Base-by-base conservation (phyloP, 2,329 filamentous ascomycete genomes). In the Exophiala xenobiotica region DNA sequence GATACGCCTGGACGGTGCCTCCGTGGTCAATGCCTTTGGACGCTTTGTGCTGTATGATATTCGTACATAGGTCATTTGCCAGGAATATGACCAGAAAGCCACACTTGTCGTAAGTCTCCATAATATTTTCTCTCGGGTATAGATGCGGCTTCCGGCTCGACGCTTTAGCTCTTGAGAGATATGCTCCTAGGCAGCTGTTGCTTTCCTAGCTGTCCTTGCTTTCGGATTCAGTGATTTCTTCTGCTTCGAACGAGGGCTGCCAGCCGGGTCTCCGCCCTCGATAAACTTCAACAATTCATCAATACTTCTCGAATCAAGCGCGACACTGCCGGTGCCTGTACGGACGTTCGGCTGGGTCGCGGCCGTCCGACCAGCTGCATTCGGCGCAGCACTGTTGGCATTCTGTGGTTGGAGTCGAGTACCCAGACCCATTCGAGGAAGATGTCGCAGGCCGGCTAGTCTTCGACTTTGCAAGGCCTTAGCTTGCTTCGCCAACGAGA, bases 221-320 rank as follows among this genome's bases (percentile, higher is more conserved):
- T 62, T 62, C 2, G 60, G 60, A 26, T 62, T 61, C 26, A 62
- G 31, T 19, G 59, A 59, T 41, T 61, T 63, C 38, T 61, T 56
- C 67, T 72, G 72, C 63, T 74, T 72, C 61, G 71, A 71, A 24
- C 69, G 64, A 38, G 67, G 68, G 11, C 67, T 68, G 50, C 65
- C 64, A 54, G 64, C 66, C 20, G 69, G 54, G 24, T 75, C 78
- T 27, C 67, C 68, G 23, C 91, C 92, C 70, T 97, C 93, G 61
- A 99, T 97, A 71, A 92, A 97, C 70, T 87, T 89, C 67, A 99
- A 78, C 33, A 99, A 75, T 69, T 99, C 92, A 63, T 97, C 91
- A 57, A 99, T 90, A 72, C 85, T 96, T 63, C 90, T 81, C 49
- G 86, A 82, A 67, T 95, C 89, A 41, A 90, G 74, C 20, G 65